A percentile compares a stretch with the other conserved stretches of the same genome.
Conservation (phyloP, 495 filamentous ascomycete genomes). For the Cenococcum geophilum region DNA sequence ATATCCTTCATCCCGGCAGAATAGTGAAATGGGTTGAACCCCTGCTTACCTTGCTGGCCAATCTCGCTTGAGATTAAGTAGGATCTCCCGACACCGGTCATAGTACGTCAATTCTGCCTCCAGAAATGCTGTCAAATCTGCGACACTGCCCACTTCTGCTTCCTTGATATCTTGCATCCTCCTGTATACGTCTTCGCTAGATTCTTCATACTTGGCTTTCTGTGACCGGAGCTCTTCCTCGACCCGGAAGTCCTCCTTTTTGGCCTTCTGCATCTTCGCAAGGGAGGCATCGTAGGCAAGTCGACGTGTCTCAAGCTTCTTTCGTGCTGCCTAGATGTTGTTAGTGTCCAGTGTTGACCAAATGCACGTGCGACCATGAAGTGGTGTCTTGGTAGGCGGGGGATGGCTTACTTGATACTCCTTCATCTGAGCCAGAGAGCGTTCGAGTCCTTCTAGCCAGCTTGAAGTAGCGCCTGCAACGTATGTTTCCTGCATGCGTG, state of each 20-base stretch:
- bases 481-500: constrained; percentile 80
- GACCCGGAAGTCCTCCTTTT: constrained; percentile 85
- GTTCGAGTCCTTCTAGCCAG: constrained; percentile 88
- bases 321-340: constrained; percentile 60
- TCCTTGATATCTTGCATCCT: constrained; percentile 97
- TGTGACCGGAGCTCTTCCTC: constrained; percentile 89
- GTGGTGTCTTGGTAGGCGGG: background rate
- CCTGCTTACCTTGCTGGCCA: constrained; percentile 56
- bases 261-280: constrained; percentile 87
- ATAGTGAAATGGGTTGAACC: too few species aligned
- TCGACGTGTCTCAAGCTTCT: constrained; percentile 89
- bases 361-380: background rate
- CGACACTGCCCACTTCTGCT: constrained; percentile 75
- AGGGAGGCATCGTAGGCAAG: constrained; percentile 88
- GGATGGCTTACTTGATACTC: constrained; percentile 72
- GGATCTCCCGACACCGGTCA: constrained; percentile 75
- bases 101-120: constrained; percentile 90
- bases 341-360: constrained; percentile 4
- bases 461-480: constrained; percentile 71
- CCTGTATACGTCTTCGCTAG: constrained; percentile 84
- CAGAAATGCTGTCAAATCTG: constrained; percentile 72
- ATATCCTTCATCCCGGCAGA: too few species aligned
- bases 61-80: constrained; percentile 59
- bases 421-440: constrained; percentile 91
- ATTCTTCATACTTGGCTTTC: constrained; percentile 95